These are phyloP conservation scores for Elsinoe batatas DNA, from an alignment of 2,329 filamentous ascomycete species.

Conservation along the genomic window DNA sequence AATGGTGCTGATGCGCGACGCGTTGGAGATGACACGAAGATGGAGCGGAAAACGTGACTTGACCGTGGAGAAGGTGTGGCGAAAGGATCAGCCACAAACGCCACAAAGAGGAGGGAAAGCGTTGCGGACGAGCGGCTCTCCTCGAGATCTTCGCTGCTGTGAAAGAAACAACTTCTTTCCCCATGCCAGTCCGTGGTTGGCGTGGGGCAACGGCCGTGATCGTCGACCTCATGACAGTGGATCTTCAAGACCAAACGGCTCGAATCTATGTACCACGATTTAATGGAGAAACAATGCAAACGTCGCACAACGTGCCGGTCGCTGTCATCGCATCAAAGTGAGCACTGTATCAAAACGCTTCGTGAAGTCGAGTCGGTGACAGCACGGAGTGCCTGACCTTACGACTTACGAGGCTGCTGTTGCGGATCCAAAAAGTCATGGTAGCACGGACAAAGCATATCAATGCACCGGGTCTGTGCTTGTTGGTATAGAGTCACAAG, in stretches of 20 bases:
- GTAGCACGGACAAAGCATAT: not conserved
- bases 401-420: not conserved
- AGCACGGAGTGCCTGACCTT: not conserved
- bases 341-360: not conserved
- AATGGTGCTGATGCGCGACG: not conserved
- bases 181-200: not conserved
- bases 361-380: not conserved
- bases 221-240: not conserved
- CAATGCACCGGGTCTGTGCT: not conserved
- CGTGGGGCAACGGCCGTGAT: not conserved
- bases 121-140: not conserved
- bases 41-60: not conserved
- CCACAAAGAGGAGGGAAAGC: not conserved
- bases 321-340: not conserved
- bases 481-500: not conserved
- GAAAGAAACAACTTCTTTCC: not conserved
- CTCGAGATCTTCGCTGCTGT: not conserved
- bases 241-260: slow-evolving; percentile 2
- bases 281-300: not conserved
- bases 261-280: slow-evolving; percentile 1
- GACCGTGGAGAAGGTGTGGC: slow-evolving; percentile 9
- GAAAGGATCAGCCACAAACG: slow-evolving; percentile 10
- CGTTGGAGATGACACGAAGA: not conserved
- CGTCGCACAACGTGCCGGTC: not conserved
- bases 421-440: not conserved